phyloP scores from a whole-genome alignment of 352 stramenopile genomes.

The Phytophthora sp. region DNA sequence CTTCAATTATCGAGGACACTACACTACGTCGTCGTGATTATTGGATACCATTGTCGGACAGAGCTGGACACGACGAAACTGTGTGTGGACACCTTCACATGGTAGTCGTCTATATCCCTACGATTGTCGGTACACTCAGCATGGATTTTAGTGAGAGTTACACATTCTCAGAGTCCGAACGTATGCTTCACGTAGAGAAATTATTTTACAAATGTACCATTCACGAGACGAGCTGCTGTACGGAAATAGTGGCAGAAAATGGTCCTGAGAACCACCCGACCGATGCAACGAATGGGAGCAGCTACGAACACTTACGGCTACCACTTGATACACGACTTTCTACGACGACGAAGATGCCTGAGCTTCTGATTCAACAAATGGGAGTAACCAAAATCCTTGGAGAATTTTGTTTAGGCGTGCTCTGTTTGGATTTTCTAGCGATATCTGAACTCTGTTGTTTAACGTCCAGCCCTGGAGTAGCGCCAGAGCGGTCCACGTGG shows the following conservation, averaged over 20 bases:
- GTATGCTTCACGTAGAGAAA: slow-evolving; percentile 16
- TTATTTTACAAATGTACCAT: slow-evolving; percentile 36
- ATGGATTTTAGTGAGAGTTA: slow-evolving; percentile 27
- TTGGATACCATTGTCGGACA: slow-evolving; percentile 19
- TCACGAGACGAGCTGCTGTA: slow-evolving; percentile 9
- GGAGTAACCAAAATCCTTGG: slow-evolving; percentile 29
- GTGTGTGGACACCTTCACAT: slow-evolving; percentile 26
- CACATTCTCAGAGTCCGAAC: slow-evolving; percentile 23
- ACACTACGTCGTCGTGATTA: slow-evolving; percentile 15
- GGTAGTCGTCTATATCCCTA: slow-evolving; percentile 27
- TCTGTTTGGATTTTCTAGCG: slow-evolving; percentile 23
- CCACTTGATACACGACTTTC: slow-evolving; percentile 16
- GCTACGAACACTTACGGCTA: slow-evolving; percentile 12
- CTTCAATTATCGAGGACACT: slow-evolving; percentile 13
- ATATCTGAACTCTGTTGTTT: slow-evolving; percentile 17
- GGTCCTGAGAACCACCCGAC: not conserved
- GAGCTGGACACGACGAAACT: not conserved
- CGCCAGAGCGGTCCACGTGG: slow-evolving; percentile 17
- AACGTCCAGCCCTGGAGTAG: not conserved
- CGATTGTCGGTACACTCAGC: slow-evolving; percentile 17
- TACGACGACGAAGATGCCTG: slow-evolving; percentile 1
- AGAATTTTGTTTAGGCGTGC: slow-evolving; percentile 39
- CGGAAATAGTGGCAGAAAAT: not conserved
- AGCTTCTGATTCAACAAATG: slow-evolving; percentile 31
- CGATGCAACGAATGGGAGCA: not conserved